Percentiles rank a stretch among this genome's conserved stretches.
Evolutionary conservation across 495 filamentous ascomycete genomes (phyloP).

Genomic region (Hypoxylon cercidicola): DNA sequence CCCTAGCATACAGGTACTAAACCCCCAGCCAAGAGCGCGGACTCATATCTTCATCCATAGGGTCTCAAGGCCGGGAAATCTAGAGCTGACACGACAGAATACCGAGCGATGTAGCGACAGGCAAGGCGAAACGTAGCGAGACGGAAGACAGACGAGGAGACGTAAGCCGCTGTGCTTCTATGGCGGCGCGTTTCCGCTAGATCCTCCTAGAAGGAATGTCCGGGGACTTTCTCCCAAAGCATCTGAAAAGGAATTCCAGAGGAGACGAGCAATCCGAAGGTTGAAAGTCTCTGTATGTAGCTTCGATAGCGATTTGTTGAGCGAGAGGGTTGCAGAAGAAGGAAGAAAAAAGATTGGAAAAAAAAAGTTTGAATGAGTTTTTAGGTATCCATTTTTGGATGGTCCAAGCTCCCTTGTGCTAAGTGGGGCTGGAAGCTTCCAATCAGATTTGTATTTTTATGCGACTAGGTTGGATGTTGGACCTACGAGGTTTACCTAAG

Average conservation of each 20-base stretch:
- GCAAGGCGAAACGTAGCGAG: slow-evolving; percentile 56
- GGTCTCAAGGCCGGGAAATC: slow-evolving; percentile 55
- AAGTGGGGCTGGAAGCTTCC: background rate
- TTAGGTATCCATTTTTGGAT: slow-evolving; percentile 5
- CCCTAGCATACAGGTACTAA: slow-evolving; percentile 50
- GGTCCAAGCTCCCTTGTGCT: slow-evolving; percentile 2
- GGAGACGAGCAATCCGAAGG: slow-evolving; percentile 47
- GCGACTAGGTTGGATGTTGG: too few species aligned
- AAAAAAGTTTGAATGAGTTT: slow-evolving; percentile 14
- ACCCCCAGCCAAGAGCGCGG: slow-evolving; percentile 64
- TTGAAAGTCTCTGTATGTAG: slow-evolving; percentile 85
- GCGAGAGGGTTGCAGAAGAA: slow-evolving; percentile 78
- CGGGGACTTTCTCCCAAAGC: slow-evolving; percentile 99
- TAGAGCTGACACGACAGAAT: slow-evolving; percentile 27
- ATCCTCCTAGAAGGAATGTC: slow-evolving; percentile 74
- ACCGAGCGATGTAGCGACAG: slow-evolving; percentile 51
- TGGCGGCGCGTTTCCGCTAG: slow-evolving; percentile 97
- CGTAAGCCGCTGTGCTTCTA: slow-evolving; percentile 86
- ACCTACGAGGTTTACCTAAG: too few species aligned
- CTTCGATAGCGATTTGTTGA: slow-evolving; percentile 99
- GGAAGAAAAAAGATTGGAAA: slow-evolving; percentile 35
- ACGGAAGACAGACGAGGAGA: slow-evolving; percentile 70
- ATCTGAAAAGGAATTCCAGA: slow-evolving; percentile 22
- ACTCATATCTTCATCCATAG: slow-evolving; percentile 89
- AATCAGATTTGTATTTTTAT: too few species aligned